Conservation (phyloP, 2,329 filamentous ascomycete genomes). For the Teratosphaeriaceae sp. region DNA sequence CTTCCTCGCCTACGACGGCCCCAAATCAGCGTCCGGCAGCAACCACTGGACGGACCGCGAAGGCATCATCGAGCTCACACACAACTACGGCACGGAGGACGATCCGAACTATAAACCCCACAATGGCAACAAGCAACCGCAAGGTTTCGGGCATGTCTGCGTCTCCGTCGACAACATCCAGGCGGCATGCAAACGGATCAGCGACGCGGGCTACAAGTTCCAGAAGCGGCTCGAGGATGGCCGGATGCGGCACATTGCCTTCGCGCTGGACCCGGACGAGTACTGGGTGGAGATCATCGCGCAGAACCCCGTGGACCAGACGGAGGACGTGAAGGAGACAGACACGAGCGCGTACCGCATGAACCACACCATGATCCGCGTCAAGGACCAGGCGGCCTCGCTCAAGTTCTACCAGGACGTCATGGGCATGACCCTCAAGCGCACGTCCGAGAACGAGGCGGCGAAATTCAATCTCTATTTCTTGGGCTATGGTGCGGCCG, state of each 20-base stretch:
- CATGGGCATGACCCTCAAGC: constrained; percentile 79
- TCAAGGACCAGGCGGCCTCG: constrained; percentile 57
- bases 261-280: constrained; percentile 56
- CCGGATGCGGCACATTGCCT: constrained; percentile 80
- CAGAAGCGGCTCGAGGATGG: constrained; percentile 93
- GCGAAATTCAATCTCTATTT: constrained; percentile 89
- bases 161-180: constrained; percentile 50
- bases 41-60: constrained; percentile 68
- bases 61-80: constrained; percentile 75
- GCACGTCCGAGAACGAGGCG: constrained; percentile 62
- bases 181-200: constrained; percentile 80
- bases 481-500: constrained; percentile 60
- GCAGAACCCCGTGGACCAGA: constrained; percentile 64
- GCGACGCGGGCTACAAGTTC: constrained; percentile 85
- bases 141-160: constrained; percentile 78
- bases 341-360: constrained; percentile 68
- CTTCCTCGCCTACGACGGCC: constrained; percentile 83
- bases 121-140: constrained; percentile 90
- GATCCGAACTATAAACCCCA: constrained; percentile 73
- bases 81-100: constrained; percentile 82
- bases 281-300: constrained; percentile 71
- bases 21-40: constrained; percentile 65
- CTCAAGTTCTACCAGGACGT: constrained; percentile 59
- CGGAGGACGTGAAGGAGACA: constrained; percentile 64
- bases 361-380: constrained; percentile 88